phyloP scores from a whole-genome alignment of 768 basidiomycete genomes.

The Lyophyllum semitale region DNA sequence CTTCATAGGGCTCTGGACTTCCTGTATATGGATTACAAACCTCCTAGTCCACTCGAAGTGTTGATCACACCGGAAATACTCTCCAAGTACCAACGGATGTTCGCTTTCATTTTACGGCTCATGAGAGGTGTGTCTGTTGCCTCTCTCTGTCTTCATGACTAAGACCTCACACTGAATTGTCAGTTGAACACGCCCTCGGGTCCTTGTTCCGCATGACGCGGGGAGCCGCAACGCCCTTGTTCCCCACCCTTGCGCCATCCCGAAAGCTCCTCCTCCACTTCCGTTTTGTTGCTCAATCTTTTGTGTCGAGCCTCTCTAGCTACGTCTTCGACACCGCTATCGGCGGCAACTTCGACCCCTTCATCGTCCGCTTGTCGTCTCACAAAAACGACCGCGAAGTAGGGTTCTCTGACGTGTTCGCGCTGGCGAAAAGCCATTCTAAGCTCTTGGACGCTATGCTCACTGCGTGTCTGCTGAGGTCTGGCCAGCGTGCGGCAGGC shows the following conservation, averaged over 20 bases:
- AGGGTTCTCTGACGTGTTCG: conserved; percentile 73
- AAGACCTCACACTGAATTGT: conserved; percentile 1
- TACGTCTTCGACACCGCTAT: conserved; percentile 87
- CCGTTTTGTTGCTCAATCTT: conserved; percentile 73
- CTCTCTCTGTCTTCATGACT: not conserved
- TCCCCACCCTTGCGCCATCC: conserved; percentile 56
- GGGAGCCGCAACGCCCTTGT: conserved; percentile 43
- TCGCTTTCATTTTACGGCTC: conserved; percentile 77
- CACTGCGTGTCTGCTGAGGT: conserved; percentile 71
- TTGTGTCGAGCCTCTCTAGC: conserved; percentile 63
- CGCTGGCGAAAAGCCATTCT: conserved; percentile 69
- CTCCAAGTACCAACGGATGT: conserved; percentile 86
- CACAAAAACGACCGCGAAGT: conserved; percentile 11
- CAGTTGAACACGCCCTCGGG: conserved; percentile 70
- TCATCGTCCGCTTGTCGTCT: conserved; percentile 47
- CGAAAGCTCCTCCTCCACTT: conserved; percentile 64
- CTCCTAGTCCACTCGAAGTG: conserved; percentile 75
- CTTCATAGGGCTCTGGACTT: conserved; percentile 78
- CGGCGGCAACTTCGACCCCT: conserved; percentile 71
- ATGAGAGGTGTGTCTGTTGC: conserved; percentile 60
- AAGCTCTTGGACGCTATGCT: conserved; percentile 72
- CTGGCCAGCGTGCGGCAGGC: conserved; percentile 64
- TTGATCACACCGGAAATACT: conserved; percentile 71
- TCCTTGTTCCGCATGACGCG: conserved; percentile 68
- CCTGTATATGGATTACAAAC: conserved; percentile 86